Evolutionary conservation across 2,329 filamentous ascomycete genomes (phyloP).

Genomic region (Acrodontium crateriforme): DNA sequence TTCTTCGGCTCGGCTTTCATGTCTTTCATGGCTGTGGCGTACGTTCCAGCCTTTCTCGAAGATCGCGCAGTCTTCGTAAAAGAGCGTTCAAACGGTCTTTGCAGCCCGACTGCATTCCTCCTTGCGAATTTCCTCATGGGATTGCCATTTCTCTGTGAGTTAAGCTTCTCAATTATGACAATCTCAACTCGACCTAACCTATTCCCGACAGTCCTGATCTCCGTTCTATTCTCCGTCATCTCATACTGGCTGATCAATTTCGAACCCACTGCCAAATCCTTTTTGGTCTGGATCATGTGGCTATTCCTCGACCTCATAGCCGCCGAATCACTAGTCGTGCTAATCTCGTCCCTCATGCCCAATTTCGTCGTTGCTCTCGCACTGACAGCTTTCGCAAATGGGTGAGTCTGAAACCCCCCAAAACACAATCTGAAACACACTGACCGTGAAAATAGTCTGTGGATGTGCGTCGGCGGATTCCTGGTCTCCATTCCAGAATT

Average conservation of each 20-base stretch:
- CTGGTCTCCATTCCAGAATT: slow-evolving; percentile 56
- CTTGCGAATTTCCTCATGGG: slow-evolving; percentile 69
- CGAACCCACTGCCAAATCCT: slow-evolving; percentile 47
- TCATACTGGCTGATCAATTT: slow-evolving; percentile 72
- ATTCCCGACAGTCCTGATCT: not conserved
- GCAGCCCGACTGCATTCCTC: slow-evolving; percentile 56
- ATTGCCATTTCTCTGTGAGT: slow-evolving; percentile 53
- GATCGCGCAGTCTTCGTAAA: slow-evolving; percentile 58
- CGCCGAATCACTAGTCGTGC: slow-evolving; percentile 66
- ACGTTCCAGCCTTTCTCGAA: slow-evolving; percentile 69
- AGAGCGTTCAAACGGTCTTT: slow-evolving; percentile 66
- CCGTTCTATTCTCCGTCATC: slow-evolving; percentile 47
- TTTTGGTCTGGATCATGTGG: slow-evolving; percentile 71
- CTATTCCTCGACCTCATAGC: slow-evolving; percentile 72
- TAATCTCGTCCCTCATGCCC: slow-evolving; percentile 57
- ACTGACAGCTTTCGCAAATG: slow-evolving; percentile 65
- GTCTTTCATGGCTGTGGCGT: slow-evolving; percentile 49
- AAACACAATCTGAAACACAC: no score
- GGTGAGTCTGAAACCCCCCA: no score
- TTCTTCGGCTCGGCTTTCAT: slow-evolving; percentile 37
- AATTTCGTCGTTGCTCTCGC: slow-evolving; percentile 68
- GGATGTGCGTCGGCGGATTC: slow-evolving; percentile 77
- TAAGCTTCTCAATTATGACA: no score
- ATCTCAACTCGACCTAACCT: no score
- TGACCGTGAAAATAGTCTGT: no score